Percentiles rank a stretch among this genome's conserved stretches.
Conservation (phyloP, 805 yeast genomes). For the Candida orba region DNA sequence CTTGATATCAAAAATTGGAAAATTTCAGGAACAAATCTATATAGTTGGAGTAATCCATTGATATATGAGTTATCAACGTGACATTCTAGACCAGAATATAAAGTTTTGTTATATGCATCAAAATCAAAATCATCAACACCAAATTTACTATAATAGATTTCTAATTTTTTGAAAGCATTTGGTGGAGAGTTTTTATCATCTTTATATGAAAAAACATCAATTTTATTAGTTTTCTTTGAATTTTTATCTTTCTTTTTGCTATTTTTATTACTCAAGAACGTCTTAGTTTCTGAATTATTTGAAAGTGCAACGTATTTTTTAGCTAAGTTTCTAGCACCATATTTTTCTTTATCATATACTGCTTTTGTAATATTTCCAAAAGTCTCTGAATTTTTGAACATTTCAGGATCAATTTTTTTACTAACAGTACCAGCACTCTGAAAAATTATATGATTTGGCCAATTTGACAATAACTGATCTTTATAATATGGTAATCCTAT, state of each 20-base stretch:
- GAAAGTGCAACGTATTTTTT: conserved; percentile 34
- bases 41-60: conserved; percentile 74
- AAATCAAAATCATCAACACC: conserved; percentile 96
- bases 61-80: conserved; percentile 73
- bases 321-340: conserved; percentile 48
- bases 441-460: conserved; percentile 62
- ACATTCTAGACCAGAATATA: conserved; percentile 80
- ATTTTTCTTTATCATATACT: conserved; percentile 50
- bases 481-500: conserved; percentile 87
- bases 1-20: conserved; percentile 56
- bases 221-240: conserved; percentile 15
- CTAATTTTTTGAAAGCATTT: conserved; percentile 65
- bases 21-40: conserved; percentile 67
- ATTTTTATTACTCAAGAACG: conserved; percentile 53
- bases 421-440: conserved; percentile 58
- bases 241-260: conserved; percentile 10
- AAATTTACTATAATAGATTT: conserved; percentile 76
- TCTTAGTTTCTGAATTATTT: conserved; percentile 27
- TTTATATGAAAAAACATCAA: conserved; percentile 26
- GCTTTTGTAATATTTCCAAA: conserved; percentile 34
- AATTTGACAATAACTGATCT: conserved; percentile 69
- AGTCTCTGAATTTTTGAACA: conserved; percentile 31
- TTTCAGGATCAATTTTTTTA: conserved; percentile 38
- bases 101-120: conserved; percentile 68
- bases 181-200: conserved; percentile 44